Evolutionary conservation across 164 flowering plant species (phyloP), one percentile per base, ranked within the genome.

Genomic region (Aristolochia contorta): DNA sequence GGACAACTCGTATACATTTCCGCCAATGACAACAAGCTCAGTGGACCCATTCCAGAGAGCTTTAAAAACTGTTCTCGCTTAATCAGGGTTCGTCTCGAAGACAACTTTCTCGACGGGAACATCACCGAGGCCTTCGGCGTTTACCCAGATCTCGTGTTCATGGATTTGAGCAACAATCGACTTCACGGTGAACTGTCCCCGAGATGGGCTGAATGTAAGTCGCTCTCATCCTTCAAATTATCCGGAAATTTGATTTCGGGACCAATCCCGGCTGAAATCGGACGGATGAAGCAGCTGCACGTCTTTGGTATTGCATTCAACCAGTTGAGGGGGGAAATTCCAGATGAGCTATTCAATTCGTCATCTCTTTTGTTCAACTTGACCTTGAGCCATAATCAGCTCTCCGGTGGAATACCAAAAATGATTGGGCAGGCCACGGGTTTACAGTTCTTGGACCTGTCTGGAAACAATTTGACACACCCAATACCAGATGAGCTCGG

Each of bases 51-150:
- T 12, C 73, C 73, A n/a, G n/a, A n/a, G n/a, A n/a, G n/a, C 57
- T 25, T 50, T 16, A 47, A 23, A 56, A 80, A 79, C 58, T 86
- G 91, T 74, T 56, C 79, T 0, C 24, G 43, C 10, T 64, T 88
- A 15, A 10, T 0, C 0, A 69, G 86, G 61, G 84, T 85, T 12
- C 72, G 87, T 18, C 67, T 89, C 13, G 87, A 82, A 45, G 59
- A 63, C 43, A 86, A 86, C 71, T 65, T 56, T 1, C 75, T 88
- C 59, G 70, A 65, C 12, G 85, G 85, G 19, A 59, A 72, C 62
- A 62, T 79, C 37, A 57, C 74, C 0, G 53, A 72, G 9, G 77
- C 75, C 22, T 79, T 79, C 55, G 80, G 80, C 16, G 66, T 63
- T 12, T 66, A 74, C 54, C 78, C 78, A 10, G 12, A 50, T 19